These are phyloP conservation scores for Rugosomyces carneus DNA, from an alignment of 1,284 basidiomycete species.

Conservation along the genomic window DNA sequence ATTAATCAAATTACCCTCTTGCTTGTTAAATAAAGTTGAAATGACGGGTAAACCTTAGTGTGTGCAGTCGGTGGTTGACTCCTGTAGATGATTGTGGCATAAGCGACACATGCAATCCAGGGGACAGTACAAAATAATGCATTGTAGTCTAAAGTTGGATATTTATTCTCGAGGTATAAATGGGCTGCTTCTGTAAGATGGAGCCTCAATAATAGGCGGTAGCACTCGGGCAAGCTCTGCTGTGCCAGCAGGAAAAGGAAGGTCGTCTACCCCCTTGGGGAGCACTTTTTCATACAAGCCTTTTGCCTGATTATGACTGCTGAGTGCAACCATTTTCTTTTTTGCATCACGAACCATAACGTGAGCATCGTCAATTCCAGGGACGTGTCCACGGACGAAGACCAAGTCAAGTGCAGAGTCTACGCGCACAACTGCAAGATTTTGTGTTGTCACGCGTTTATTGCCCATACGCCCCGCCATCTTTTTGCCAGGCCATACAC, in stretches of 20 bases:
- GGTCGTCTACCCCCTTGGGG: conserved; percentile 72
- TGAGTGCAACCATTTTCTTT: conserved; percentile 68
- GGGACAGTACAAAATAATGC: too few species aligned
- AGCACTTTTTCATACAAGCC: conserved; percentile 81
- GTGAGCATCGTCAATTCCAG: conserved; percentile 72
- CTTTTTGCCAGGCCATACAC: conserved; percentile 95
- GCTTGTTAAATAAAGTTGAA: neutral
- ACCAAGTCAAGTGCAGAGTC: conserved; percentile 84
- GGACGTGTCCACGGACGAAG: conserved; percentile 75
- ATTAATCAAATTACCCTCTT: too few species aligned
- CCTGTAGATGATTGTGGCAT: neutral
- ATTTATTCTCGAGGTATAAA: conserved; percentile 68
- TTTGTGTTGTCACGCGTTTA: conserved; percentile 80
- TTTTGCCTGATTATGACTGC: conserved; percentile 60
- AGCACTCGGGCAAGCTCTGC: conserved; percentile 64
- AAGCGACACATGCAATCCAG: neutral
- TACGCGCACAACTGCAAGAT: conserved; percentile 84
- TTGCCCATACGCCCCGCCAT: conserved; percentile 96
- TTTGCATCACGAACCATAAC: conserved; percentile 79
- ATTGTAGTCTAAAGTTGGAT: too few species aligned
- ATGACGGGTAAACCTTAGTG: conserved; percentile 30
- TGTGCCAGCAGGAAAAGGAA: conserved; percentile 93
- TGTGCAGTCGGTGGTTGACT: conserved; percentile 47
- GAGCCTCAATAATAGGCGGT: conserved; percentile 61
- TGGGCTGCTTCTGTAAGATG: conserved; percentile 68